Conservation (phyloP, 768 basidiomycete species). For the Amanita muscaria region DNA sequence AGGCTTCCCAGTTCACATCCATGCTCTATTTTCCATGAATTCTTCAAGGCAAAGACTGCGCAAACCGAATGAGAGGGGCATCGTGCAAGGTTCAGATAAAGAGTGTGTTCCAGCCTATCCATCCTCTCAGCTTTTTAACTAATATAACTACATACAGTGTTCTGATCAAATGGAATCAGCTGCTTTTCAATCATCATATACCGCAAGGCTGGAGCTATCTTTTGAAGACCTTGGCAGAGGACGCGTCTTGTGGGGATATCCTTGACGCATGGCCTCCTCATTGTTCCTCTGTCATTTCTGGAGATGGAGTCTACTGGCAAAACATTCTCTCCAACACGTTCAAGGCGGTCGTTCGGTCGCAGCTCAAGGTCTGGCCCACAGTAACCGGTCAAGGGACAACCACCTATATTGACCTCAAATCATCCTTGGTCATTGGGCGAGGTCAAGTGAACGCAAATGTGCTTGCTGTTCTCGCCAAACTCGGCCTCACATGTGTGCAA, state of each 20-base stretch:
- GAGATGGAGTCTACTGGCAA: constrained; percentile 33
- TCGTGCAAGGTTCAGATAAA: constrained; percentile 29
- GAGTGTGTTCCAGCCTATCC: too few species aligned
- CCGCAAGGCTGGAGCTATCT: constrained; percentile 34
- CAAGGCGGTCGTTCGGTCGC: constrained; percentile 15
- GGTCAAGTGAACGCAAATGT: constrained; percentile 12
- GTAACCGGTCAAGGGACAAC: neutral
- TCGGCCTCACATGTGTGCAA: constrained; percentile 27
- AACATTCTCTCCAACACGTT: constrained; percentile 24
- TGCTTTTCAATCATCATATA: constrained; percentile 37
- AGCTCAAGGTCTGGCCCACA: constrained; percentile 3
- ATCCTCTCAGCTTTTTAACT: neutral
- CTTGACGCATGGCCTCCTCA: constrained; percentile 33
- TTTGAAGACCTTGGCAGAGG: constrained; percentile 22
- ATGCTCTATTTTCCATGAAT: constrained; percentile 39
- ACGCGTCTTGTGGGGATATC: constrained; percentile 17
- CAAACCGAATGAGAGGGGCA: constrained; percentile 31
- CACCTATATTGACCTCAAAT: constrained; percentile 1
- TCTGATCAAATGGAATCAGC: constrained; percentile 38
- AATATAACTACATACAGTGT: constrained; percentile 30
- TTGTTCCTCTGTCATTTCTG: constrained; percentile 22
- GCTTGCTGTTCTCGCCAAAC: constrained; percentile 21
- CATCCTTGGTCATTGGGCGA: constrained; percentile 20
- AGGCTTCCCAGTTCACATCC: constrained; percentile 35
- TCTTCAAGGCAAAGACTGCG: constrained; percentile 35